Percentiles rank a stretch among this genome's conserved stretches.
Evolutionary conservation across 352 stramenopile species (phyloP).

Genomic region (Phytophthora hybrid): DNA sequence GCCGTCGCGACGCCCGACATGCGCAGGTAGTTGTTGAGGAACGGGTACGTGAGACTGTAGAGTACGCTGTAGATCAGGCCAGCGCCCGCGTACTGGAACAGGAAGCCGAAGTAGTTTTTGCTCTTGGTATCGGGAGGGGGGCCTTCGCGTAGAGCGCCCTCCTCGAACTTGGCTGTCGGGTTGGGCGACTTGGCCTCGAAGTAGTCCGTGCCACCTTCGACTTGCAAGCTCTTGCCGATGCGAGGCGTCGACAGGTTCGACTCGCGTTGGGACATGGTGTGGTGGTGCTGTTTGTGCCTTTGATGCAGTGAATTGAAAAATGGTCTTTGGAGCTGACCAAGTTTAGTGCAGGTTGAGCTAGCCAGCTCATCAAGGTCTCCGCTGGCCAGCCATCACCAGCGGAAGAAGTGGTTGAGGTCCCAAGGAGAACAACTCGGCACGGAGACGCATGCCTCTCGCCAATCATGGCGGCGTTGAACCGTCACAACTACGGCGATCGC

Average conservation of each 20-base stretch:
- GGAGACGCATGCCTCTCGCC: conserved; percentile 32
- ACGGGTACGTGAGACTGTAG: conserved; percentile 55
- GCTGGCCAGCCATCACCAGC: conserved; percentile 32
- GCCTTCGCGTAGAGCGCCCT: conserved; percentile 57
- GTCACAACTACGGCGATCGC: conserved; percentile 28
- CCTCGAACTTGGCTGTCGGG: conserved; percentile 38
- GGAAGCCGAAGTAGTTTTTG: conserved; percentile 50
- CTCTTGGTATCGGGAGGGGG: conserved; percentile 41
- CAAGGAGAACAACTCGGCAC: conserved; percentile 9
- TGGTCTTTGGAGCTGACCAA: conserved; percentile 29
- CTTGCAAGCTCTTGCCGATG: conserved; percentile 29
- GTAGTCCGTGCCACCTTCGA: conserved; percentile 29
- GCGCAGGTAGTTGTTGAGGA: conserved; percentile 63
- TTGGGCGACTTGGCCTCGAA: conserved; percentile 42
- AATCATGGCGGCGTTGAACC: conserved; percentile 35
- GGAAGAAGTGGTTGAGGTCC: conserved; percentile 35
- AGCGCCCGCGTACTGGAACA: conserved; percentile 59
- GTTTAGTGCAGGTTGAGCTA: conserved; percentile 1
- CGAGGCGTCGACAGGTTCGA: conserved; percentile 35
- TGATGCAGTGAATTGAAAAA: conserved; percentile 30
- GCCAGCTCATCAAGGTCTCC: neutral
- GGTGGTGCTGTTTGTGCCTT: conserved; percentile 20
- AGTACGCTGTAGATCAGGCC: conserved; percentile 63
- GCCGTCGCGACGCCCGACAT: conserved; percentile 54
- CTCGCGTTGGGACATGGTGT: conserved; percentile 19